Conservation (phyloP, 345 rosid genomes). For the Populus simonii region DNA sequence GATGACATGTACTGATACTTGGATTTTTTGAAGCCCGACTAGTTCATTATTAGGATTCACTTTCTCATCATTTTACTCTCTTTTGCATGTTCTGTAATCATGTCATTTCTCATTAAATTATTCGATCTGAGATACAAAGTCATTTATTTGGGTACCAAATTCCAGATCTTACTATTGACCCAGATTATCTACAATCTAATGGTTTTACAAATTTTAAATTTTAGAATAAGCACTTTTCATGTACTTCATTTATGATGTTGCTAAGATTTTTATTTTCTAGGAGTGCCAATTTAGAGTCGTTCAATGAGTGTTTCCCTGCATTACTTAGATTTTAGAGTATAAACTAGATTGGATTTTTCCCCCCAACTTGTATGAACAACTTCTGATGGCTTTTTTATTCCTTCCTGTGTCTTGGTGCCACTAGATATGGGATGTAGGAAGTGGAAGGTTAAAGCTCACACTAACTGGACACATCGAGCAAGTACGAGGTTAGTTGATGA, state of each 20-base stretch:
- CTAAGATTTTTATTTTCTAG: not conserved
- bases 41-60: not conserved
- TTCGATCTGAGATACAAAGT: not conserved
- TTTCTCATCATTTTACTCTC: not conserved
- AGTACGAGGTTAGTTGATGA: slow-evolving; percentile 63
- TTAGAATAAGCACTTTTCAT: not conserved
- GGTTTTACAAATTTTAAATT: not conserved
- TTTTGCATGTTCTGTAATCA: not conserved
- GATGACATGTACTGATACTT: not conserved
- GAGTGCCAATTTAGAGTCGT: not conserved
- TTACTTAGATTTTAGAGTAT: not conserved
- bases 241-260: not conserved
- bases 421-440: slow-evolving; percentile 96
- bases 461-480: slow-evolving; percentile 97
- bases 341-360: not conserved
- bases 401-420: slow-evolving; percentile 12
- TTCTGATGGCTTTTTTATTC: not conserved
- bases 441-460: slow-evolving; percentile 87
- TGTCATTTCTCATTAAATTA: not conserved
- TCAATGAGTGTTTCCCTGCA: not conserved
- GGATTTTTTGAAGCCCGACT: not conserved
- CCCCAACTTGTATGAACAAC: not conserved
- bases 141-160: not conserved
- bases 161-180: not conserved
- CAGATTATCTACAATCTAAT: not conserved